These are phyloP conservation scores for Nelumbo lutea DNA, from an alignment of 164 flowering plant genomes.

Conservation along the genomic window DNA sequence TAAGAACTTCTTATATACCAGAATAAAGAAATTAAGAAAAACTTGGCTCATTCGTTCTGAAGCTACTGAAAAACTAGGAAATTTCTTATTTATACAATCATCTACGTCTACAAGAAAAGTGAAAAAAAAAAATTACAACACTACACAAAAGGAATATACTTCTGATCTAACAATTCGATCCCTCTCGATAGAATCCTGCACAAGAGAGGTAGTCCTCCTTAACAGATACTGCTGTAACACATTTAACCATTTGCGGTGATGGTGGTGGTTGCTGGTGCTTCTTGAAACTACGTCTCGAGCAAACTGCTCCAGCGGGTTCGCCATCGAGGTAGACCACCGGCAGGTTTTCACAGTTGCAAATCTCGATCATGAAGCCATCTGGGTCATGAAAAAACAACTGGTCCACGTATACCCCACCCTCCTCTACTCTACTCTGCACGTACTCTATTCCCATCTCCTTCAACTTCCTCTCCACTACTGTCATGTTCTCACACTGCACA, in stretches of 20 bases:
- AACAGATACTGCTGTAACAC: conserved; percentile 8
- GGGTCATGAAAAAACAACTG: conserved; percentile 90
- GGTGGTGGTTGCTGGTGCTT: conserved; percentile 15
- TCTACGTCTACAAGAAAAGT: too few species aligned
- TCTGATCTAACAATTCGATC: too few species aligned
- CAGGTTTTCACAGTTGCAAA: conserved; percentile 78
- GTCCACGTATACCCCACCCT: conserved; percentile 63
- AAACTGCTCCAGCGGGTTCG: conserved; percentile 34
- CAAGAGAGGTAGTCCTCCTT: background rate
- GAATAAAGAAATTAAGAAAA: too few species aligned
- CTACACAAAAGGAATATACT: too few species aligned
- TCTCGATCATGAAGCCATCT: conserved; percentile 88
- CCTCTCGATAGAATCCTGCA: background rate
- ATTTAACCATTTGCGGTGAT: conserved; percentile 32
- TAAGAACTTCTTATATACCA: too few species aligned
- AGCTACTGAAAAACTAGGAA: too few species aligned
- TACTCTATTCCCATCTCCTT: conserved; percentile 49
- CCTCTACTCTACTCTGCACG: conserved; percentile 49
- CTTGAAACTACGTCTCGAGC: conserved; percentile 36
- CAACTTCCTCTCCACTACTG: conserved; percentile 61
- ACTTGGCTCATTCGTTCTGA: too few species aligned
- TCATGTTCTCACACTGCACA: conserved; percentile 79
- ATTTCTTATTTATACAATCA: too few species aligned
- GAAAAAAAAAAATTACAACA: too few species aligned
- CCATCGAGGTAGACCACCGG: conserved; percentile 69